Evolutionary conservation across 805 yeast species (phyloP).

Genomic region (Saturnispora ahearnii): DNA sequence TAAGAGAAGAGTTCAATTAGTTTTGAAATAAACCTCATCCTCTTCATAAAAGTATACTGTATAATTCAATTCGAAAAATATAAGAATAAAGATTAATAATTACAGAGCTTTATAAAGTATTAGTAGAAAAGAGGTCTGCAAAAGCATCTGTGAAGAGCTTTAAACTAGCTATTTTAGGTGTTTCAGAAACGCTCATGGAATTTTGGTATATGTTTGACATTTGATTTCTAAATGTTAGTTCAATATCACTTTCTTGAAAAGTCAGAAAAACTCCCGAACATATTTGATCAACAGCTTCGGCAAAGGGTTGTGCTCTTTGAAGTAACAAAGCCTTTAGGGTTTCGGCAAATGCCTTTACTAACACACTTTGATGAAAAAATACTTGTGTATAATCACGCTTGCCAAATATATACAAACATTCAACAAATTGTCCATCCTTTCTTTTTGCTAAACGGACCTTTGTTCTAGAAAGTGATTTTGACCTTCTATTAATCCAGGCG

Average conservation of each 20-base stretch:
- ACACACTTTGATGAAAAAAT: neutral
- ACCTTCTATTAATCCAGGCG: slow-evolving; percentile 2
- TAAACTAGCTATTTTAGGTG: slow-evolving; percentile 5
- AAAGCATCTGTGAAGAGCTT: slow-evolving; percentile 1
- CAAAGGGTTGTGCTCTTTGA: neutral
- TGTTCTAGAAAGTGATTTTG: neutral
- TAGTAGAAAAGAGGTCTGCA: slow-evolving; percentile 1
- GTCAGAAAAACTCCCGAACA: neutral
- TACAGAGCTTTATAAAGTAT: neutral
- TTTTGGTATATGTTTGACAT: neutral
- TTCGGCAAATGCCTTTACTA: slow-evolving; percentile 2
- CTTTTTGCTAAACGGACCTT: neutral
- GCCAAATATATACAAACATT: slow-evolving; percentile 1
- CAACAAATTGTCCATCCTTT: neutral
- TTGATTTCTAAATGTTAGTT: neutral
- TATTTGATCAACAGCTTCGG: neutral
- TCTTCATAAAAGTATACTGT: neutral
- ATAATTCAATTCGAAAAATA: neutral
- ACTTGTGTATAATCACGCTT: slow-evolving; percentile 1
- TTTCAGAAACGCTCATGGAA: neutral
- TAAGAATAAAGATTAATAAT: neutral
- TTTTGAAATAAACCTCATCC: slow-evolving; percentile 33
- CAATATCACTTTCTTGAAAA: neutral
- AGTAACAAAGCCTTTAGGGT: neutral
- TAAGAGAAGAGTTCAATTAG: slow-evolving; percentile 80